These are phyloP conservation scores for Apiospora koreana DNA, from an alignment of 2,329 filamentous ascomycete species.

Conservation along the genomic window DNA sequence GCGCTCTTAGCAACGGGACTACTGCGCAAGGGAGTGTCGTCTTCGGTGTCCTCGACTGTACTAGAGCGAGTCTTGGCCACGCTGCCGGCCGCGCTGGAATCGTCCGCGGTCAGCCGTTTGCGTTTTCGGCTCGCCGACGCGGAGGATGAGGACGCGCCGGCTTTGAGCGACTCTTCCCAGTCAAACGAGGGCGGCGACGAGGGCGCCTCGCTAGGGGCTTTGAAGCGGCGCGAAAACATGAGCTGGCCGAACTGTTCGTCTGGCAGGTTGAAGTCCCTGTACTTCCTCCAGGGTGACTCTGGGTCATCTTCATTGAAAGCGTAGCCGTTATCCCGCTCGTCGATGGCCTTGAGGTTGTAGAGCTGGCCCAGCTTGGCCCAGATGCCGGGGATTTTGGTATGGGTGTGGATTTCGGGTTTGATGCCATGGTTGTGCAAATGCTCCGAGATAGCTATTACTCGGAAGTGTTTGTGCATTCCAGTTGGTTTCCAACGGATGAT, in stretches of 20 bases:
- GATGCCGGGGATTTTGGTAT: conserved; percentile 88
- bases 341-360: conserved; percentile 83
- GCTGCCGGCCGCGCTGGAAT: conserved; percentile 49
- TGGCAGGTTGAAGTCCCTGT: conserved; percentile 67
- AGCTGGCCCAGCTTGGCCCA: conserved; percentile 84
- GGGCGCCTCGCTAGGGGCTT: conserved; percentile 48
- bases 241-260: conserved; percentile 45
- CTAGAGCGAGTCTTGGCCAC: conserved; percentile 46
- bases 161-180: conserved; percentile 21
- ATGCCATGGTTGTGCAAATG: conserved; percentile 80
- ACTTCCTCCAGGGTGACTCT: conserved; percentile 59
- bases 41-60: conserved; percentile 56
- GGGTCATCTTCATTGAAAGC: conserved; percentile 55
- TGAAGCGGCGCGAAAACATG: conserved; percentile 43
- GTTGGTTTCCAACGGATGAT: conserved; percentile 97
- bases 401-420: conserved; percentile 66
- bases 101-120: conserved; percentile 30
- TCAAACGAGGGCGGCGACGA: conserved; percentile 49
- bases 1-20: conserved; percentile 43
- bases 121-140: conserved; percentile 41
- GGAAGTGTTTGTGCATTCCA: conserved; percentile 91
- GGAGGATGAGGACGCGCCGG: conserved; percentile 21
- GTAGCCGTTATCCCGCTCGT: conserved; percentile 74
- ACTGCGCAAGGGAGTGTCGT: conserved; percentile 42
- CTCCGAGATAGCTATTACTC: conserved; percentile 83